phyloP scores from a whole-genome alignment of 148 eudicot species.

The Rhododendron griersonianum region DNA sequence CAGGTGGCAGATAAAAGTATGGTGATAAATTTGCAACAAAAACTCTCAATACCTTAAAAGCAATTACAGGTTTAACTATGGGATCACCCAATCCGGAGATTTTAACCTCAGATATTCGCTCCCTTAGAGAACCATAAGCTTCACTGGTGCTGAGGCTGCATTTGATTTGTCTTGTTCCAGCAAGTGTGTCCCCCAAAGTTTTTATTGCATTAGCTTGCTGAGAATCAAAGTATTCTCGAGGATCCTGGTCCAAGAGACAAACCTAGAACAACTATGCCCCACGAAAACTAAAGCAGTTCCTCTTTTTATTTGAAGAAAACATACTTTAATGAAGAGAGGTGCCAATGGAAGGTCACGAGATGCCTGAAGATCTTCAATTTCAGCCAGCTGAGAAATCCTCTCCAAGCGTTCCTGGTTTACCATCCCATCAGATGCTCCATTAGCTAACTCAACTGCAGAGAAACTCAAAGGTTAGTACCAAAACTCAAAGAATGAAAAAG shows the following conservation, averaged over 20 bases:
- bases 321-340: slow-evolving; percentile 87
- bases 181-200: slow-evolving; percentile 52
- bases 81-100: slow-evolving; percentile 52
- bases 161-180: slow-evolving; percentile 42
- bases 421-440: slow-evolving; percentile 45
- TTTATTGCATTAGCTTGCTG: slow-evolving; percentile 85
- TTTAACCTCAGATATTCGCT: slow-evolving; percentile 47
- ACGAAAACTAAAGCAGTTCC: neutral
- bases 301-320: neutral
- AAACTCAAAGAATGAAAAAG: neutral
- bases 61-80: slow-evolving; percentile 66
- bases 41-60: slow-evolving; percentile 54
- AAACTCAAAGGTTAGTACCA: neutral
- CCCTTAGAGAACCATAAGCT: slow-evolving; percentile 59
- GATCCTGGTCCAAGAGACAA: slow-evolving; percentile 56
- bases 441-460: slow-evolving; percentile 63
- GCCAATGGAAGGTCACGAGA: slow-evolving; percentile 82
- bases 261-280: neutral
- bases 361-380: slow-evolving; percentile 94
- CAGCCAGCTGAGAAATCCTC: slow-evolving; percentile 65
- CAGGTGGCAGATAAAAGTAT: slow-evolving; percentile 4
- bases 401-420: slow-evolving; percentile 48
- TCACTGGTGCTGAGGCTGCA: slow-evolving; percentile 47
- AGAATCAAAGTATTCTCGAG: slow-evolving; percentile 92
- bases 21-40: slow-evolving; percentile 2